Evolutionary conservation across 129 eudicot species (phyloP).

Genomic region (Lactuca saligna): DNA sequence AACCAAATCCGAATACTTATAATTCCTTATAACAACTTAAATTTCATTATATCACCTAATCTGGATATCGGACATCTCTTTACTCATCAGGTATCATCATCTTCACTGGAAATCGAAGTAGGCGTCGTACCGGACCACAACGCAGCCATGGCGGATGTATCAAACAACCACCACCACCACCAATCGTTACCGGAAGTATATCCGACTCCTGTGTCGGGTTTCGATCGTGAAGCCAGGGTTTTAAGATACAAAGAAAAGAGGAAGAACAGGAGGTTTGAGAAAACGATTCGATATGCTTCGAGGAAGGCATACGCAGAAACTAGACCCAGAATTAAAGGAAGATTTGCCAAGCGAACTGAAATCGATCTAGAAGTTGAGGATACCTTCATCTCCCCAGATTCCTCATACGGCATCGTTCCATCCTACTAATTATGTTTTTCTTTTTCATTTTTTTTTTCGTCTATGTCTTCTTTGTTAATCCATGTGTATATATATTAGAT

Average conservation of each 20-base stretch:
- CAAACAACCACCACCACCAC: conserved; percentile 35
- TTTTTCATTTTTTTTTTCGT: background rate
- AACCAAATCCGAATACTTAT: background rate
- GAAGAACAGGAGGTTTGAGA: conserved; percentile 83
- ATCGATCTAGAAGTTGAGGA: conserved; percentile 58
- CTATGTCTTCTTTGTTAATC: conserved; percentile 16
- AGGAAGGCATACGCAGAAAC: conserved; percentile 91
- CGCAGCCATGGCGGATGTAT: conserved; percentile 48
- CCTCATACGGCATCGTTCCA: conserved; percentile 81
- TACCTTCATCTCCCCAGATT: conserved; percentile 41
- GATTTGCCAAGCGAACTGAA: conserved; percentile 83
- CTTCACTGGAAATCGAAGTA: conserved; percentile 72
- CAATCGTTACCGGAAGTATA: conserved; percentile 35
- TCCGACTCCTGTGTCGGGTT: conserved; percentile 48
- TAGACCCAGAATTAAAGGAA: conserved; percentile 77
- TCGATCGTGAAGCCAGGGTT: conserved; percentile 83
- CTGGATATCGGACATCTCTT: background rate
- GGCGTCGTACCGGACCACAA: conserved; percentile 86
- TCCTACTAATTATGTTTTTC: conserved; percentile 37
- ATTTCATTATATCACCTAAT: conserved; percentile 7
- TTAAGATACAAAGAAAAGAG: conserved; percentile 83
- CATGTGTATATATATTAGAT: conserved; percentile 22
- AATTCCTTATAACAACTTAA: background rate
- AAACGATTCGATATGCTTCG: conserved; percentile 84
- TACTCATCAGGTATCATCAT: conserved; percentile 61